Conservation (phyloP, 2,329 filamentous ascomycete genomes). For the Fusarium chaquense region DNA sequence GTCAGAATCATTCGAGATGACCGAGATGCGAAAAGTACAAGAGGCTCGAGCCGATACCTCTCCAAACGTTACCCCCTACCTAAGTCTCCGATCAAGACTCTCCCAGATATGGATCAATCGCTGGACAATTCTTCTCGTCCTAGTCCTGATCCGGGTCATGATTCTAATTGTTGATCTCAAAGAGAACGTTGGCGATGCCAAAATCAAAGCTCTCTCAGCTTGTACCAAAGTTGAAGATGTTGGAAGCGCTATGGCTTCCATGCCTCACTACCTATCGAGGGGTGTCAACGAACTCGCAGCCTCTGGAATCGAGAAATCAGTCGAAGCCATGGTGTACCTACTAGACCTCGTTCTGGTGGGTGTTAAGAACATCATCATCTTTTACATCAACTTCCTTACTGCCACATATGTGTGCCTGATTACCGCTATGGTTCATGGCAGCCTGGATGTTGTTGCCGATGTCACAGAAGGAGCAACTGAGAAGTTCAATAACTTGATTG, state of each 20-base stretch:
- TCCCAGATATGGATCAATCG: constrained; percentile 98
- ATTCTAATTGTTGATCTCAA: constrained; percentile 80
- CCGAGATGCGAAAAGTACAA: constrained; percentile 49
- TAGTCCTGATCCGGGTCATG: constrained; percentile 85
- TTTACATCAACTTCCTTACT: constrained; percentile 91
- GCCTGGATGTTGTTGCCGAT: constrained; percentile 74
- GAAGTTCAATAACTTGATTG: constrained; percentile 63
- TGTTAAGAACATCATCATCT: constrained; percentile 88
- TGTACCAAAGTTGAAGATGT: constrained; percentile 93
- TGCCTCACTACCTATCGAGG: constrained; percentile 92
- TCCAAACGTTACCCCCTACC: constrained; percentile 86
- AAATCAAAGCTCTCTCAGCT: constrained; percentile 84
- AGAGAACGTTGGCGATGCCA: constrained; percentile 79
- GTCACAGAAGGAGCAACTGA: constrained; percentile 65
- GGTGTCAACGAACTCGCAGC: constrained; percentile 91
- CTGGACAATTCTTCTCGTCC: constrained; percentile 90
- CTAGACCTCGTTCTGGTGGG: constrained; percentile 83
- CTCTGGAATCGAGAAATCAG: constrained; percentile 80
- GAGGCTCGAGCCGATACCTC: constrained; percentile 65
- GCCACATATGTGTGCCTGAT: constrained; percentile 92
- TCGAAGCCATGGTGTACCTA: constrained; percentile 83
- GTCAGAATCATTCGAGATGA: constrained; percentile 54
- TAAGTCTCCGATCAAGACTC: constrained; percentile 87
- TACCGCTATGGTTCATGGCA: constrained; percentile 83
- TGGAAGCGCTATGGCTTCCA: constrained; percentile 95